phyloP scores from a whole-genome alignment of 2,329 filamentous ascomycete genomes.

The Cladosporium sp. region DNA sequence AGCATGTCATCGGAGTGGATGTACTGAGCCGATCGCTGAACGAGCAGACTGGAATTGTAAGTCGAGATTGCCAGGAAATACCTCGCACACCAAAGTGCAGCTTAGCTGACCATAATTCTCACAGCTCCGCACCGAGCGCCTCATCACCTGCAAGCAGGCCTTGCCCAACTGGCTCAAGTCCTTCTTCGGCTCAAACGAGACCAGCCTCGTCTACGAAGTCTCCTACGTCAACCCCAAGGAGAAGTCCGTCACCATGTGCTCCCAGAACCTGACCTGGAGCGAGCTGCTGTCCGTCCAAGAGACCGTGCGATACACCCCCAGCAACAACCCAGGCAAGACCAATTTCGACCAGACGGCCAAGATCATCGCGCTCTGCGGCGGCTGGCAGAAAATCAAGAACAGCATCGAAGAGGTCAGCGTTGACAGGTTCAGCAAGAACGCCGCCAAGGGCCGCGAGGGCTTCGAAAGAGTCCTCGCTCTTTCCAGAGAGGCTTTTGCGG shows the following conservation, averaged over 20 bases:
- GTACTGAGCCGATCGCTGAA: constrained; percentile 72
- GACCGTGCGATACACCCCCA: constrained; percentile 72
- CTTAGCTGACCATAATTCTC: constrained; percentile 8
- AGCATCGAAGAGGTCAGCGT: constrained; percentile 91
- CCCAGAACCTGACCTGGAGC: constrained; percentile 86
- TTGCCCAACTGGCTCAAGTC: constrained; percentile 76
- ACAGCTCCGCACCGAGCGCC: constrained; percentile 65
- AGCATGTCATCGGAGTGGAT: constrained; percentile 93
- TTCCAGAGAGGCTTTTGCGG: constrained; percentile 84
- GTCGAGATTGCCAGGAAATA: too few relatives aligned
- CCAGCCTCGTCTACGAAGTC: constrained; percentile 87
- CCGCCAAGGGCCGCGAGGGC: constrained; percentile 81
- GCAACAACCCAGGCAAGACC: constrained; percentile 52
- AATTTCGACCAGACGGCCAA: constrained; percentile 84
- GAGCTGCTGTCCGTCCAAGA: constrained; percentile 90
- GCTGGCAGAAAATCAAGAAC: constrained; percentile 96
- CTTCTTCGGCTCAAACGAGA: constrained; percentile 73
- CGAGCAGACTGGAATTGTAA: constrained; percentile 55
- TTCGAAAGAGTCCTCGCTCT: constrained; percentile 94
- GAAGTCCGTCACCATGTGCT: constrained; percentile 94
- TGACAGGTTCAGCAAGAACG: constrained; percentile 86
- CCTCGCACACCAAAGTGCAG: too few relatives aligned
- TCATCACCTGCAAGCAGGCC: constrained; percentile 59
- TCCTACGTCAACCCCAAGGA: constrained; percentile 82
- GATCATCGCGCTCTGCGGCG: constrained; percentile 90